Conservation (phyloP, 345 rosid species). For the Linum usitatissimum region DNA sequence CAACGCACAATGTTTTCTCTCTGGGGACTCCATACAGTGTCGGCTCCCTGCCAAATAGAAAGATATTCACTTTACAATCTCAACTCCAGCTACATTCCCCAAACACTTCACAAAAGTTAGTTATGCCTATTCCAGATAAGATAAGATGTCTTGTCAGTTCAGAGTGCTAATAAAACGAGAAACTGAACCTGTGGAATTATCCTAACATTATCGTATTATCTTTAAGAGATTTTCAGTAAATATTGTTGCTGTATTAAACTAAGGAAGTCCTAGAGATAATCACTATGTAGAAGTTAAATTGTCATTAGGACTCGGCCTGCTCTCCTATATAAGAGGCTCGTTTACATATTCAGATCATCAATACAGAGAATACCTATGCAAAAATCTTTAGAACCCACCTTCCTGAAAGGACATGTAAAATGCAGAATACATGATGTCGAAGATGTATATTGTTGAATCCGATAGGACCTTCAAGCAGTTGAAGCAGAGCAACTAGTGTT, state of each 20-base stretch:
- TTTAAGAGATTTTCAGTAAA: too few relatives aligned
- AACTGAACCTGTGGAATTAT: not conserved
- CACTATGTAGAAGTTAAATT: too few relatives aligned
- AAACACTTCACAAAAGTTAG: not conserved
- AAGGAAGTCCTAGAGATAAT: too few relatives aligned
- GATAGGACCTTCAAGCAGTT: constrained; percentile 54
- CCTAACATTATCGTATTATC: too few relatives aligned
- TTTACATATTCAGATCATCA: too few relatives aligned
- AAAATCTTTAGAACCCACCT: constrained; percentile 33
- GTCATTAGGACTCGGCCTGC: too few relatives aligned
- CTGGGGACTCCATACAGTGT: constrained; percentile 78
- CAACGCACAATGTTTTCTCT: constrained; percentile 42
- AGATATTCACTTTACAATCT: not conserved
- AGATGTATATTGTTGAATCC: constrained; percentile 67
- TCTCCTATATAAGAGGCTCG: too few relatives aligned
- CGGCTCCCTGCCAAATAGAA: constrained; percentile 50
- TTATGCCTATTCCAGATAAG: not conserved
- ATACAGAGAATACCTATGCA: too few relatives aligned
- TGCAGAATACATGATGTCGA: constrained; percentile 77
- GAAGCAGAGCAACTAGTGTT: constrained; percentile 56
- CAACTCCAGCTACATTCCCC: not conserved
- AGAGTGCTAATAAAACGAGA: not conserved
- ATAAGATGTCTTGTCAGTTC: not conserved
- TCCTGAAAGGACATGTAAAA: constrained; percentile 71
- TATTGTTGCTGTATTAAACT: too few relatives aligned